These are phyloP conservation scores for Gnaphalium uliginosum DNA, from an alignment of 129 eudicot species.

Conservation along the genomic window DNA sequence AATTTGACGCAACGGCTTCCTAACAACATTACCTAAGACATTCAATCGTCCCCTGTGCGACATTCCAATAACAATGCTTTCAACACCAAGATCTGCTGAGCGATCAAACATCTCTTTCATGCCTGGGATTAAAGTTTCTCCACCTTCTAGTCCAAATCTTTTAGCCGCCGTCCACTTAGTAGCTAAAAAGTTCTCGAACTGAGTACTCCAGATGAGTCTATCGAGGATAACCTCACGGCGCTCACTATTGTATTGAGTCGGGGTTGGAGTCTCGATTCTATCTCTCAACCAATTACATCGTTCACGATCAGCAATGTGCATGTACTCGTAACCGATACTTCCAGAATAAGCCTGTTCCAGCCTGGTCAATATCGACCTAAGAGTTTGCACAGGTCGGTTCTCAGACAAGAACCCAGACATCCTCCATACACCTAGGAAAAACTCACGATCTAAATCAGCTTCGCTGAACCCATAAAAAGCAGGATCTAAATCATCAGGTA, in stretches of 20 bases:
- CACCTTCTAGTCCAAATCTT: constrained; percentile 96
- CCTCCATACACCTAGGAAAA: constrained; percentile 90
- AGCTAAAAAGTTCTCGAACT: constrained; percentile 94
- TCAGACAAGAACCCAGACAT: constrained; percentile 94
- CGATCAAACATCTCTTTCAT: constrained; percentile 99
- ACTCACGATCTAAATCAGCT: constrained; percentile 94
- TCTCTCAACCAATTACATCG: constrained; percentile 94
- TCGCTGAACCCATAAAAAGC: constrained; percentile 79
- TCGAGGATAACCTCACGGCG: constrained; percentile 94
- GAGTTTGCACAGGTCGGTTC: constrained; percentile 94
- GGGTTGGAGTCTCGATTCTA: constrained; percentile 91
- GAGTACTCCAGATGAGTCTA: constrained; percentile 94
- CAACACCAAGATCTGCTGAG: constrained; percentile 96
- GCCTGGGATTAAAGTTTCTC: constrained; percentile 95
- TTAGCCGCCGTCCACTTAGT: constrained; percentile 98
- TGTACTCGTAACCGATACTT: constrained; percentile 87
- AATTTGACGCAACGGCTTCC: constrained; percentile 86
- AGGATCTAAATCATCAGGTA: constrained; percentile 79
- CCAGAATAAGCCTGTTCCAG: constrained; percentile 98
- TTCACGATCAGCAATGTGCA: constrained; percentile 95
- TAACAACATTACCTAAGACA: constrained; percentile 89
- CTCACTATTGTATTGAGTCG: constrained; percentile 69
- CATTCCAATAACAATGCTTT: constrained; percentile 97
- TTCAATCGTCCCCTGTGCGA: constrained; percentile 94
- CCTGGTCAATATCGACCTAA: constrained; percentile 74